Percentiles rank a stretch among this genome's conserved stretches.
phyloP scores from a whole-genome alignment of 495 filamentous ascomycete species.

The Lindgomyces ingoldianus region DNA sequence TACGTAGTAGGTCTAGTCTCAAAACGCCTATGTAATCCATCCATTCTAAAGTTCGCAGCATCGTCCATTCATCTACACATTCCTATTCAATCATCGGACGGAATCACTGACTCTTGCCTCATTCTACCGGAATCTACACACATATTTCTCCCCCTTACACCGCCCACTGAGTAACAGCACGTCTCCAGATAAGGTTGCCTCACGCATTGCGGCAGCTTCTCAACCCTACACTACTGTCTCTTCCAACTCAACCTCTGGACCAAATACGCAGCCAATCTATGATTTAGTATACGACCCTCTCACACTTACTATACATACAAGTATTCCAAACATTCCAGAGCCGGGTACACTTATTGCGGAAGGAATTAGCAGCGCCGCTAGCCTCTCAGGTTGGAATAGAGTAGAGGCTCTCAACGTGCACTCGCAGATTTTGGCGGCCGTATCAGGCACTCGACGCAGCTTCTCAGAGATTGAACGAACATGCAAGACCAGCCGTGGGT shows the following conservation, averaged over 20 bases:
- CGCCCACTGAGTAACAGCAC: slow-evolving; percentile 70
- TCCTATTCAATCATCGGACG: slow-evolving; percentile 76
- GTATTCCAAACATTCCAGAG: slow-evolving; percentile 87
- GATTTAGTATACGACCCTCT: slow-evolving; percentile 84
- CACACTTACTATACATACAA: slow-evolving; percentile 74
- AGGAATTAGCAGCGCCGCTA: slow-evolving; percentile 21
- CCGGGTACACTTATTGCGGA: slow-evolving; percentile 46
- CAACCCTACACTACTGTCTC: slow-evolving; percentile 37
- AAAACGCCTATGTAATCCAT: background rate
- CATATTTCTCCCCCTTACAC: slow-evolving; percentile 76
- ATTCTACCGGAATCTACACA: slow-evolving; percentile 80
- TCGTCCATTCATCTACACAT: slow-evolving; percentile 86
- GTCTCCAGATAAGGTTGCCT: slow-evolving; percentile 52
- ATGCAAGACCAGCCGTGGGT: slow-evolving; percentile 85
- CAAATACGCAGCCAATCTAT: slow-evolving; percentile 60
- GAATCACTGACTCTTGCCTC: slow-evolving; percentile 64
- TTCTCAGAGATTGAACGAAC: slow-evolving; percentile 72
- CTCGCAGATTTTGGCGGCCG: slow-evolving; percentile 76
- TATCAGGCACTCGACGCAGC: slow-evolving; percentile 59
- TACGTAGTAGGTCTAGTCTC: slow-evolving; percentile 54
- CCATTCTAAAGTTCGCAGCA: slow-evolving; percentile 49
- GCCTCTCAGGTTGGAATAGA: slow-evolving; percentile 60
- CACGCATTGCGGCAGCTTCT: slow-evolving; percentile 50
- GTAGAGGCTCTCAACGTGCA: slow-evolving; percentile 90
- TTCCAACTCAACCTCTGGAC: slow-evolving; percentile 36